Conservation (phyloP, 2,329 filamentous ascomycete genomes). For the Biscogniauxia marginata region DNA sequence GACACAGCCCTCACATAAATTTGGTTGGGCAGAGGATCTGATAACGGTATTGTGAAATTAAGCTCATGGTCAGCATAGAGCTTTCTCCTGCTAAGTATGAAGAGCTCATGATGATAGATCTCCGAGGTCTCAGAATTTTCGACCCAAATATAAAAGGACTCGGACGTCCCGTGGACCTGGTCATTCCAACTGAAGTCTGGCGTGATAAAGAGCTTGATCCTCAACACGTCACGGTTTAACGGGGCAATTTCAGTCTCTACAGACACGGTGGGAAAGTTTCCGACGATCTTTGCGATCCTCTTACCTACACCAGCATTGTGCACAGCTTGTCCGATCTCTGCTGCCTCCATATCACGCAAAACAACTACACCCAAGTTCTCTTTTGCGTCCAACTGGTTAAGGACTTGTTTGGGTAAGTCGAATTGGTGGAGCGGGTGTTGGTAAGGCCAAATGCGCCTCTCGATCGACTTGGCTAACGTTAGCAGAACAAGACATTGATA, state of each 20-base stretch:
- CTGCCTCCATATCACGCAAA: conserved; percentile 87
- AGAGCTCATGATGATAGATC: conserved; percentile 97
- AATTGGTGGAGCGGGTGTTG: conserved; percentile 96
- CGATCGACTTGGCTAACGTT: conserved; percentile 93
- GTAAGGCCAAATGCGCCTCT: conserved; percentile 92
- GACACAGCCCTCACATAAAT: conserved; percentile 95
- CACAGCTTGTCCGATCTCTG: conserved; percentile 86
- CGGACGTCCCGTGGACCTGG: conserved; percentile 85
- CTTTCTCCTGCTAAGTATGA: conserved; percentile 87
- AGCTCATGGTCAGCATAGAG: conserved; percentile 95
- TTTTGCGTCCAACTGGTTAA: conserved; percentile 84
- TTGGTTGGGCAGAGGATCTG: conserved; percentile 89
- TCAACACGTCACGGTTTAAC: conserved; percentile 87
- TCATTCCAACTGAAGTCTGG: conserved; percentile 97
- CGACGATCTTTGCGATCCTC: conserved; percentile 76
- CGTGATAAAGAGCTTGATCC: conserved; percentile 82
- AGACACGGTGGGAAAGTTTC: conserved; percentile 88
- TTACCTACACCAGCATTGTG: conserved; percentile 87
- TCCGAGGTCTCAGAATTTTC: conserved; percentile 97
- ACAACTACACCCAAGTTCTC: conserved; percentile 73
- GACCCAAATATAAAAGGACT: conserved; percentile 98
- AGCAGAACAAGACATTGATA: conserved; percentile 90
- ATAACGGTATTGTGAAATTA: conserved; percentile 93
- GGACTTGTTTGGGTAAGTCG: conserved; percentile 77
- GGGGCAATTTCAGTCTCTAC: conserved; percentile 95